Base-by-base conservation (phyloP, 768 basidiomycete species). In the Chiua virens region DNA sequence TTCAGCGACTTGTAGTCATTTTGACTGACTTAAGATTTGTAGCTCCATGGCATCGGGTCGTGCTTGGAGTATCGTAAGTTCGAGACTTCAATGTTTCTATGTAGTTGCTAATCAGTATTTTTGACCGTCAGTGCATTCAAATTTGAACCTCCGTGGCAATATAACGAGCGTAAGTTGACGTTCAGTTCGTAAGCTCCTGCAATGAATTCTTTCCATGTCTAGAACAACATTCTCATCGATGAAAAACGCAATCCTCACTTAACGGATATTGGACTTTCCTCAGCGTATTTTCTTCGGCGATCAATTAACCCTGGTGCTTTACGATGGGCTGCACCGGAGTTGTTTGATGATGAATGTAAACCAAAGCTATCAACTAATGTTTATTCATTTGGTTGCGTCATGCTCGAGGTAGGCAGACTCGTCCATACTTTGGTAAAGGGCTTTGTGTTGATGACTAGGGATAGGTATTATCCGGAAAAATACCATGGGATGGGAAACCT, bases 181-280 rank as follows among this genome's bases (percentile, higher is more conserved):
- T 36, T 32, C n/a, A 21, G 18, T 18, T 27, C 15, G 15, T 35
- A 5, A 11, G 21, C 13, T 32, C n/a, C 17, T 30, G n/a, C 23
- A n/a, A 8, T 43, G 21, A 41, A n/a, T 15, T 11, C 37, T 45
- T 20, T 39, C 25, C 32, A 3, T 35, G 14, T 11, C 3, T 21
- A 65, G 63, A 57, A 8, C 34, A 51, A 55, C 27, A 27, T 51
- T 41, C 68, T 77, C 22, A 68, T 78, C 45, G 71, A 73, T 46
- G 66, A 69, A 55, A 53, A 74, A 15, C 64, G 65, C 27, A 67
- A 67, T 22, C 74, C 71, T 3, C 64, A 65, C 17, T 53, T 77
- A 11, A 71, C 70, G 46, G 76, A 78, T 49, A 78, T 77, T 52
- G 76, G 76, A 4, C 60, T 78, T 13, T 77, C 75, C 51, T 41